Conservation (phyloP, 2,329 filamentous ascomycete species). For the Aureobasidium sp. region DNA sequence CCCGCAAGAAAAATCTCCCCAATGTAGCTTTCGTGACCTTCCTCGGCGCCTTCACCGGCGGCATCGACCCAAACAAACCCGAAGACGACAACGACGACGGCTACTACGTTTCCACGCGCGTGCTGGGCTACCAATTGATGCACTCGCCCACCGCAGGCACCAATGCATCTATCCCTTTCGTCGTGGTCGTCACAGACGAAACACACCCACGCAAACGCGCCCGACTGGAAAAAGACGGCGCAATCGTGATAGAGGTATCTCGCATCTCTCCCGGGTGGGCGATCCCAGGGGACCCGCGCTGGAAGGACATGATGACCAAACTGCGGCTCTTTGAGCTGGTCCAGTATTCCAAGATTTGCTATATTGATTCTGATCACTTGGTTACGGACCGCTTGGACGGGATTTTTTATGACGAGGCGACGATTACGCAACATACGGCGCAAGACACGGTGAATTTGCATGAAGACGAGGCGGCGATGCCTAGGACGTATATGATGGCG, state of each 20-base stretch:
- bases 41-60: conserved; percentile 25
- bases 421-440: conserved; percentile 26
- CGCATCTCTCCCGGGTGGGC: conserved; percentile 29
- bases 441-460: conserved; percentile 20
- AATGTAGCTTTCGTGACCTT: conserved; percentile 35
- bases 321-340: conserved; percentile 30
- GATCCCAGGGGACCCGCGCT: conserved; percentile 23
- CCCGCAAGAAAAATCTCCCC: not conserved
- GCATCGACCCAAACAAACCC: conserved; percentile 19
- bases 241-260: conserved; percentile 30
- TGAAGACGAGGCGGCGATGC: conserved; percentile 31
- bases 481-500: conserved; percentile 35
- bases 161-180: conserved; percentile 31
- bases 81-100: conserved; percentile 28
- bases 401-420: conserved; percentile 33
- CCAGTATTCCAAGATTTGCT: conserved; percentile 30
- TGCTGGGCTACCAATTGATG: conserved; percentile 33
- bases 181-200: conserved; percentile 32
- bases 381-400: conserved; percentile 26
- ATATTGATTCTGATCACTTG: conserved; percentile 30
- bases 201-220: conserved; percentile 30
- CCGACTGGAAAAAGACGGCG: conserved; percentile 31
- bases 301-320: conserved; percentile 32
- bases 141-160: conserved; percentile 31
- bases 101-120: conserved; percentile 30